Conservation (phyloP, 306 rosid species). For the Spatholobus suberectus region DNA sequence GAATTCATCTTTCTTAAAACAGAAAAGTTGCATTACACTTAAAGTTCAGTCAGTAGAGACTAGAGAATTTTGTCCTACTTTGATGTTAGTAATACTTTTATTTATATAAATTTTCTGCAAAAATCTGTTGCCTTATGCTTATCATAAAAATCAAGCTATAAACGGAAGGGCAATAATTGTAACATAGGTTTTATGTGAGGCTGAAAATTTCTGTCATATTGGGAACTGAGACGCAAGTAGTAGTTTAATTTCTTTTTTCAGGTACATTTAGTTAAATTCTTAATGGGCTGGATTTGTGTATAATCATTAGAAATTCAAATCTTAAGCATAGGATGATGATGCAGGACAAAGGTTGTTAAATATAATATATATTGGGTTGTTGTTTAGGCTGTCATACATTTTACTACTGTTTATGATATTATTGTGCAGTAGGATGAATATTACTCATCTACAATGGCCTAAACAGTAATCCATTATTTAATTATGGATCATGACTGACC, state of each 20-base stretch:
- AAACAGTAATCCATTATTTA: background rate
- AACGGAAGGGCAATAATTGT: background rate
- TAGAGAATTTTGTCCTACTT: background rate
- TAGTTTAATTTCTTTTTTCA: no score
- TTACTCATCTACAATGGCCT: background rate
- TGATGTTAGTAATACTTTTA: background rate
- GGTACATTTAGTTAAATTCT: background rate
- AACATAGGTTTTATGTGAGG: background rate
- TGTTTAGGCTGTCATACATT: background rate
- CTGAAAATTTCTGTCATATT: background rate
- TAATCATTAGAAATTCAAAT: background rate
- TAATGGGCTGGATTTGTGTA: background rate
- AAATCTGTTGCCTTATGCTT: no score
- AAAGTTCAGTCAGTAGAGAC: background rate
- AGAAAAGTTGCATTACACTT: background rate
- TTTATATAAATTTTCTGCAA: background rate
- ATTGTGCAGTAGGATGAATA: background rate
- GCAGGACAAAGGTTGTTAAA: background rate
- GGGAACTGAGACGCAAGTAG: no score
- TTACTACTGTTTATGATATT: background rate
- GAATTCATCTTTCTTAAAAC: background rate
- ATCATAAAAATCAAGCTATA: no score
- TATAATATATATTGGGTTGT: background rate
- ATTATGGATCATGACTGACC: background rate
- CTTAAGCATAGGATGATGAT: background rate